A percentile compares a stretch with the other conserved stretches of the same genome.
Evolutionary conservation across 805 yeast species (phyloP).

Genomic region (Candida anglica): DNA sequence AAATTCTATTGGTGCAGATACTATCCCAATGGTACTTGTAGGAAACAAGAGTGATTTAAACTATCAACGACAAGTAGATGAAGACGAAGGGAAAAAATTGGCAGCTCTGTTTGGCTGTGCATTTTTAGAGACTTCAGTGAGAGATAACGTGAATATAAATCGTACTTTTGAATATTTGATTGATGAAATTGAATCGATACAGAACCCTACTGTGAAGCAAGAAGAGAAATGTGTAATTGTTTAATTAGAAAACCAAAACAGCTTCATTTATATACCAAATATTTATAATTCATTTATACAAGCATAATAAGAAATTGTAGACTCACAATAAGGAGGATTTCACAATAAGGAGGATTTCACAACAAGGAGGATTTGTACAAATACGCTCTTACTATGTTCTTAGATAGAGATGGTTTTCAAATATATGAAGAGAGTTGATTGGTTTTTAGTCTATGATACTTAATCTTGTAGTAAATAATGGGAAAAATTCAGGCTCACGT

Average conservation of each 20-base stretch:
- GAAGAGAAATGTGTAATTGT: constrained; percentile 51
- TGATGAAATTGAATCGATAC: constrained; percentile 55
- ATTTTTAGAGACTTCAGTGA: constrained; percentile 48
- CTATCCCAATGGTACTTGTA: constrained; percentile 47
- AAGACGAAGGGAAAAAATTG: constrained; percentile 46
- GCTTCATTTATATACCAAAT: too few relatives aligned
- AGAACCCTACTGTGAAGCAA: constrained; percentile 45
- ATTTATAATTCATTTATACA: too few relatives aligned
- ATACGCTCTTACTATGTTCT: too few relatives aligned
- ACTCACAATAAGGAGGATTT: too few relatives aligned
- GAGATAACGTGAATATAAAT: constrained; percentile 41
- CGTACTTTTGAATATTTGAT: constrained; percentile 59
- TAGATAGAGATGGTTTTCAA: too few relatives aligned
- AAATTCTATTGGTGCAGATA: constrained; percentile 54
- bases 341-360: too few relatives aligned
- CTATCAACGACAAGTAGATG: constrained; percentile 56
- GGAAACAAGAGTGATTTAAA: constrained; percentile 75
- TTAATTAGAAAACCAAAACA: constrained; percentile 24
- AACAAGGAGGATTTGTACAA: too few relatives aligned
- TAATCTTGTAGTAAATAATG: too few relatives aligned
- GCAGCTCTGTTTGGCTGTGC: constrained; percentile 42
- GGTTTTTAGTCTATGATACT: too few relatives aligned
- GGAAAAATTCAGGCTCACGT: too few relatives aligned
- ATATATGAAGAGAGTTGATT: too few relatives aligned
- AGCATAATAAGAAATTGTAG: too few relatives aligned